A percentile compares a stretch with the other conserved stretches of the same genome.
Conservation (phyloP, 306 rosid species). For the Boehmeria nivea region DNA sequence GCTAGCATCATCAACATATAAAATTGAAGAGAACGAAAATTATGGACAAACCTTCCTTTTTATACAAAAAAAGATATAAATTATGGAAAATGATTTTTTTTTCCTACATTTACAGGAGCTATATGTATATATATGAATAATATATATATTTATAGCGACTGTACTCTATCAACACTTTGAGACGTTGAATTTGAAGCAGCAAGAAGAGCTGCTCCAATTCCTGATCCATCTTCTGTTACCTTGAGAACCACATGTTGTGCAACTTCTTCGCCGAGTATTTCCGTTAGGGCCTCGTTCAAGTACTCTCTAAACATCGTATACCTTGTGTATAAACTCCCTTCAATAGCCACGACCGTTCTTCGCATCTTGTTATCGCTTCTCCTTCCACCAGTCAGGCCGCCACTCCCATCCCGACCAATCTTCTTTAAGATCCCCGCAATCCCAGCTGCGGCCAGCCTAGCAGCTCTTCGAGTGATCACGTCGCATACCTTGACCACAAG, state of each 20-base stretch:
- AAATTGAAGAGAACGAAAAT: constrained; percentile 38
- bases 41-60: constrained; percentile 45
- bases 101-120: constrained; percentile 74
- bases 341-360: constrained; percentile 76
- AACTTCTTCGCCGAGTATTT: constrained; percentile 71
- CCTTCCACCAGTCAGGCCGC: constrained; percentile 74
- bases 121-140: constrained; percentile 32
- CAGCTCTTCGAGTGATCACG: constrained; percentile 79
- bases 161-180: constrained; percentile 77
- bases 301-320: constrained; percentile 69
- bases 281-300: constrained; percentile 65
- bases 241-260: constrained; percentile 67
- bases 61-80: constrained; percentile 44
- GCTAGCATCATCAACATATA: constrained; percentile 22
- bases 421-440: constrained; percentile 84
- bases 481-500: constrained; percentile 71
- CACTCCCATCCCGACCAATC: constrained; percentile 83
- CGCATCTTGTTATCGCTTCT: constrained; percentile 52
- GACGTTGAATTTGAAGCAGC: constrained; percentile 78
- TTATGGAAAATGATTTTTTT: constrained; percentile 30
- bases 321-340: constrained; percentile 71
- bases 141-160: constrained; percentile 51
- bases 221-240: constrained; percentile 83
- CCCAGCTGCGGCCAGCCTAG: constrained; percentile 86
- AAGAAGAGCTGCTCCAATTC: constrained; percentile 79